Percentiles rank a stretch among this genome's conserved stretches.
Conservation (phyloP, 2,329 filamentous ascomycete genomes). For the Beauveria brongniartii region DNA sequence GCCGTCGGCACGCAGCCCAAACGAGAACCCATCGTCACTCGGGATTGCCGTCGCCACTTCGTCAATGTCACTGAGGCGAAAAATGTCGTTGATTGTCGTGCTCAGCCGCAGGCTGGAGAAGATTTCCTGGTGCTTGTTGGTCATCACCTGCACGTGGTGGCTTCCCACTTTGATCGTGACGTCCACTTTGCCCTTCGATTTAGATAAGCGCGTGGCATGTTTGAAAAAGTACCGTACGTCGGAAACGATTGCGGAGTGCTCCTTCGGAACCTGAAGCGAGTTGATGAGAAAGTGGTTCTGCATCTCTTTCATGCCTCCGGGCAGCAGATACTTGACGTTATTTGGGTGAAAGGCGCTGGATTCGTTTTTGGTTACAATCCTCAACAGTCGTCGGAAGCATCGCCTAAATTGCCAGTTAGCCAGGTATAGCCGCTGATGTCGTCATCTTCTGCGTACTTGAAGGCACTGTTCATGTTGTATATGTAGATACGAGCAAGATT, state of each 20-base stretch:
- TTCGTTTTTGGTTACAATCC: slow-evolving; percentile 54
- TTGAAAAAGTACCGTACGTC: slow-evolving; percentile 60
- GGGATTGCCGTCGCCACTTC: slow-evolving; percentile 57
- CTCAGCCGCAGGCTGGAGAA: slow-evolving; percentile 53
- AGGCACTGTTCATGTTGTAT: slow-evolving; percentile 67
- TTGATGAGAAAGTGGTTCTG: slow-evolving; percentile 59
- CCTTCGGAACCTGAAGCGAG: slow-evolving; percentile 59
- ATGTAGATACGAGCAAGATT: slow-evolving; percentile 56
- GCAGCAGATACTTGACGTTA: slow-evolving; percentile 58
- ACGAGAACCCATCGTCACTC: slow-evolving; percentile 58
- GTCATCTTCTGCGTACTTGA: slow-evolving; percentile 36
- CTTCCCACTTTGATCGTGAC: slow-evolving; percentile 61
- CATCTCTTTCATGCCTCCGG: slow-evolving; percentile 57
- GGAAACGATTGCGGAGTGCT: slow-evolving; percentile 60
- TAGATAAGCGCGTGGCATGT: slow-evolving; percentile 56
- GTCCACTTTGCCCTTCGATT: slow-evolving; percentile 62
- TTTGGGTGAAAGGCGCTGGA: slow-evolving; percentile 52
- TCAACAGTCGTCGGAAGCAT: slow-evolving; percentile 56
- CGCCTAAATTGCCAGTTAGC: slow-evolving; percentile 30
- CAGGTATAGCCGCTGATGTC: not conserved
- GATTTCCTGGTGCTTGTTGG: slow-evolving; percentile 60
- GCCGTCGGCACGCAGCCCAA: slow-evolving; percentile 59
- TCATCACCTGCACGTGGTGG: slow-evolving; percentile 63
- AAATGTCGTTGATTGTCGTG: slow-evolving; percentile 62
- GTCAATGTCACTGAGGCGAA: slow-evolving; percentile 58